Evolutionary conservation across 1,139 yeast genomes (phyloP).

Genomic region (Yamadazyma buinensis): DNA sequence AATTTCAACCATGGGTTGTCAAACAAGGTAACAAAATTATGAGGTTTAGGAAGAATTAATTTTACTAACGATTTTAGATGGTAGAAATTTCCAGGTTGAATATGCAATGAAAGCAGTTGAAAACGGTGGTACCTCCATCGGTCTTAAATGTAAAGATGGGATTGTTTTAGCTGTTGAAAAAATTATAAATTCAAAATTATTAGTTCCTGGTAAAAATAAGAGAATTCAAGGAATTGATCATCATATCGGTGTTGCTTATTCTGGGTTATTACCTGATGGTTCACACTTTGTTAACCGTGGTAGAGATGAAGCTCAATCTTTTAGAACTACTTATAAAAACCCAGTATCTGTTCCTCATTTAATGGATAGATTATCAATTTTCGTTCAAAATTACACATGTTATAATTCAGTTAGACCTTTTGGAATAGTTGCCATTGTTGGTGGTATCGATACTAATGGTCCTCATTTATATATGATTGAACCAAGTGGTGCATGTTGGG

Average conservation of each 20-base stretch:
- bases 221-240: slow-evolving; percentile 90
- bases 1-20: neutral
- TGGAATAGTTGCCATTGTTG: slow-evolving; percentile 88
- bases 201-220: slow-evolving; percentile 85
- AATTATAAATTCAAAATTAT: slow-evolving; percentile 76
- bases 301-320: slow-evolving; percentile 83
- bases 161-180: slow-evolving; percentile 96
- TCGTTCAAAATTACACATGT: slow-evolving; percentile 92
- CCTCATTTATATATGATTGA: slow-evolving; percentile 95
- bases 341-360: slow-evolving; percentile 79
- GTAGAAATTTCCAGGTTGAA: slow-evolving; percentile 97
- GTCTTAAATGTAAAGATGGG: slow-evolving; percentile 89
- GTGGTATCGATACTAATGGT: slow-evolving; percentile 87
- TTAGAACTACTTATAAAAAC: slow-evolving; percentile 72
- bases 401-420: slow-evolving; percentile 97
- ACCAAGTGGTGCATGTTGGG: slow-evolving; percentile 97
- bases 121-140: slow-evolving; percentile 93
- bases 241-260: slow-evolving; percentile 91
- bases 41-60: neutral
- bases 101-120: slow-evolving; percentile 98
- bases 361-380: slow-evolving; percentile 84
- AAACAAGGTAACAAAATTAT: neutral
- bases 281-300: slow-evolving; percentile 90
- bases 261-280: slow-evolving; percentile 96
- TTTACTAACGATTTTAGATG: slow-evolving; percentile 51